These are phyloP conservation scores for Austroboletus eburneus DNA, from an alignment of 768 basidiomycete species.

Conservation along the genomic window DNA sequence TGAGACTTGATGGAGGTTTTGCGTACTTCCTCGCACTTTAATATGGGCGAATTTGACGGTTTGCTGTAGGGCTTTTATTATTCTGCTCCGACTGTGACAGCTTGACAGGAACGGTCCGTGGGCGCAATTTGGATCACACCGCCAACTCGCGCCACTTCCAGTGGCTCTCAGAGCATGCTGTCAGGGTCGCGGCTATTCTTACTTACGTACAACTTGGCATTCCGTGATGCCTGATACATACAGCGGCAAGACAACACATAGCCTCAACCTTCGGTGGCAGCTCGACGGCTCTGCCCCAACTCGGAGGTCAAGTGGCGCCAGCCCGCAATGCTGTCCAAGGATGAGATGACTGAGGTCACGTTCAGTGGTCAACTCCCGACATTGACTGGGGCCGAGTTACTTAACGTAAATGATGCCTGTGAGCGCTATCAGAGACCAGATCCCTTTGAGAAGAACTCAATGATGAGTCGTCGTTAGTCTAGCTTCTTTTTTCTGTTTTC, in stretches of 20 bases:
- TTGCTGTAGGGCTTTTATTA: background rate
- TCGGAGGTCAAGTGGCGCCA: background rate
- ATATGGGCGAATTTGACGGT: background rate
- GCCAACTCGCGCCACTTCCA: no score
- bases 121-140: background rate
- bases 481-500: no score
- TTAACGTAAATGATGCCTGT: conserved; percentile 1
- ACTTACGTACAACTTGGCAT: background rate
- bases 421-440: no score
- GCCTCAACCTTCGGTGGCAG: background rate
- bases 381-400: no score
- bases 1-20: background rate
- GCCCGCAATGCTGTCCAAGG: no score
- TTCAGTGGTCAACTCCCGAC: background rate
- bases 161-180: background rate
- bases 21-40: background rate
- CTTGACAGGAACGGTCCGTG: background rate
- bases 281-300: background rate
- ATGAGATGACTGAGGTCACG: background rate
- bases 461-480: no score
- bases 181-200: background rate
- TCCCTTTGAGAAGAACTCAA: no score
- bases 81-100: background rate
- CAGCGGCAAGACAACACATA: no score
- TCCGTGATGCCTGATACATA: background rate